Conservation (phyloP, 2,329 filamentous ascomycete genomes). For the Zymoseptoria brevis region DNA sequence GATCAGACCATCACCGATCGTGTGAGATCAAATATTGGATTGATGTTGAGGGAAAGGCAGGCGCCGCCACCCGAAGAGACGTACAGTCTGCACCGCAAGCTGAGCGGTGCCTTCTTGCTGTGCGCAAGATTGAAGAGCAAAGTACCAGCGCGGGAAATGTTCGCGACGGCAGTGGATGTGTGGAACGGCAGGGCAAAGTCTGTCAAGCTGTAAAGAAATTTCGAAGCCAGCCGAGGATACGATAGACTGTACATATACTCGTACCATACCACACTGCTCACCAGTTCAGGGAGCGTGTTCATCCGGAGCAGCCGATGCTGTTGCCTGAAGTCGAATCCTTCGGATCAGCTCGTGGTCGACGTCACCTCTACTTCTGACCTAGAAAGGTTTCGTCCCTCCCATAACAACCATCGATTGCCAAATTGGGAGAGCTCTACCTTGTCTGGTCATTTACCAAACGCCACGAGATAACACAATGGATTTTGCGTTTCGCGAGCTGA, state of each 20-base stretch:
- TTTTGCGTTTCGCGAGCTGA: neutral
- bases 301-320: too few relatives aligned
- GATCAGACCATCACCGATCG: constrained; percentile 95
- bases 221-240: neutral
- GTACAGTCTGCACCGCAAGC: constrained; percentile 87
- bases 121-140: constrained; percentile 79
- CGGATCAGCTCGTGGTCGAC: too few relatives aligned
- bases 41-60: constrained; percentile 85
- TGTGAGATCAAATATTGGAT: constrained; percentile 76
- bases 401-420: too few relatives aligned
- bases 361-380: too few relatives aligned
- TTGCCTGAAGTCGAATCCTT: too few relatives aligned
- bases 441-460: too few relatives aligned
- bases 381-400: too few relatives aligned
- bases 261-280: neutral
- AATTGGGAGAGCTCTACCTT: too few relatives aligned
- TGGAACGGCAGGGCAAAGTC: constrained; percentile 26
- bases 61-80: constrained; percentile 95
- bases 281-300: too few relatives aligned
- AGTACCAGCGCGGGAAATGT: constrained; percentile 74
- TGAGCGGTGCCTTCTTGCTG: constrained; percentile 88
- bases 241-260: neutral
- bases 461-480: neutral
- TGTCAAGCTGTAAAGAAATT: constrained; percentile 7
- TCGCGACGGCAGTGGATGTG: constrained; percentile 48